Base-by-base conservation (phyloP, 345 rosid genomes). In the Lepidium africanum region DNA sequence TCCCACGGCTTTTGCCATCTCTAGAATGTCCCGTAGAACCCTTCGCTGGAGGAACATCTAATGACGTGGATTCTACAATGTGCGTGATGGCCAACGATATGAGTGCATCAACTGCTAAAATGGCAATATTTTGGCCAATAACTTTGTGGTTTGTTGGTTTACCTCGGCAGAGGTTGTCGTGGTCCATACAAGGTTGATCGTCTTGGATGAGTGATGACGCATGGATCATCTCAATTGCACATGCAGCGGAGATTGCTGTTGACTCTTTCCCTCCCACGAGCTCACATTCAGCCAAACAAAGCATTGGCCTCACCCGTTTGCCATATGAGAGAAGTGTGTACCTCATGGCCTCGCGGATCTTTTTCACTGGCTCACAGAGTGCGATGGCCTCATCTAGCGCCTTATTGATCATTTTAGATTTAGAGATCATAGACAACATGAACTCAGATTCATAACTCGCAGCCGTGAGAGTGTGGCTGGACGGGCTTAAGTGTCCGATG, bases 311-410 rank as follows among this genome's bases (percentile, higher is more conserved):
- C 10, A 92, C 89, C 13, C 92, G 77, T 77, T 92, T 89, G 36
- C 96, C 88, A 10, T 81, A 84, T 2, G 90, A 91, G 25, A 92
- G 76, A 5, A 92, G 84, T 10, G 92, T 85, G 77, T 89, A 89
- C 3, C 98, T 81, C 98, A 92, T 92, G 15, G 95, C 82, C 59
- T 89, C 89, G 35, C 87, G 91, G 71, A 92, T 83, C 75, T 84
- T 92, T 10, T 63, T 7, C n/a, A 41, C 70, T 2, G 96, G 91
- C 2, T 84, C 81, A 2, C 78, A 63, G 42, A 89, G 67, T 2
- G 86, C 53, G 23, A 89, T 81, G 8, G 96, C 85, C 10, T 79
- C 69, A 10, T 87, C 87, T 12, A 92, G 59, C 14, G 96, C 91
- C 45, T 78, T 82, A 50, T 86, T 86, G 16, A 92, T 76, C 4